Percentiles rank a stretch among this genome's conserved stretches.
phyloP scores from a whole-genome alignment of 139 green algal genomes.

The Protoeuglena noctilucae region DNA sequence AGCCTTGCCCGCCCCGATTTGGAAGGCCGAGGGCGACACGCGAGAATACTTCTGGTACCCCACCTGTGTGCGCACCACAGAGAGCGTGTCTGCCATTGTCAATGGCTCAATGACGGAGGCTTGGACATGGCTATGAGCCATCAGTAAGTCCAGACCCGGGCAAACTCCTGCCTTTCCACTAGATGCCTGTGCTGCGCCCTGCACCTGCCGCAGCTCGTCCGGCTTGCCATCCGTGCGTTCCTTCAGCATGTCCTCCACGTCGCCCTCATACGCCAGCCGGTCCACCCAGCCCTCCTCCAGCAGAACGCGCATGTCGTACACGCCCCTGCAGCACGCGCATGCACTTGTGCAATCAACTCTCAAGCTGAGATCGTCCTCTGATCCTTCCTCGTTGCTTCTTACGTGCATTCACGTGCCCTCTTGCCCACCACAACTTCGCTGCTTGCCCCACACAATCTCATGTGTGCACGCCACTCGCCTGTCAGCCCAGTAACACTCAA shows the following conservation, averaged over 20 bases:
- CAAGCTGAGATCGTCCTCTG: too few species aligned
- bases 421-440: too few species aligned
- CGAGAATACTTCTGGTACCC: constrained; percentile 3
- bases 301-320: constrained; percentile 49
- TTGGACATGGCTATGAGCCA: too few species aligned
- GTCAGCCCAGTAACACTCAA: not conserved
- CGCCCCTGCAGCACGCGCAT: too few species aligned
- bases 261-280: constrained; percentile 70
- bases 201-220: constrained; percentile 39
- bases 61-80: not conserved
- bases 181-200: not conserved
- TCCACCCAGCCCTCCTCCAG: constrained; percentile 42
- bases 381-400: constrained; percentile 66
- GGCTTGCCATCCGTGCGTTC: constrained; percentile 34
- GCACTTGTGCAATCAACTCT: too few species aligned
- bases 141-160: too few species aligned
- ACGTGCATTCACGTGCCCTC: too few species aligned
- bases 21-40: constrained; percentile 48
- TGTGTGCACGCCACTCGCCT: too few species aligned
- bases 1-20: constrained; percentile 34
- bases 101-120: too few species aligned
- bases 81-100: too few species aligned
- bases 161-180: too few species aligned
- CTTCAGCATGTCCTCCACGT: constrained; percentile 64
- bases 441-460: too few species aligned